A percentile compares a stretch with the other conserved stretches of the same genome.
phyloP scores from a whole-genome alignment of 2,329 filamentous ascomycete species.

The Oidium heveae region DNA sequence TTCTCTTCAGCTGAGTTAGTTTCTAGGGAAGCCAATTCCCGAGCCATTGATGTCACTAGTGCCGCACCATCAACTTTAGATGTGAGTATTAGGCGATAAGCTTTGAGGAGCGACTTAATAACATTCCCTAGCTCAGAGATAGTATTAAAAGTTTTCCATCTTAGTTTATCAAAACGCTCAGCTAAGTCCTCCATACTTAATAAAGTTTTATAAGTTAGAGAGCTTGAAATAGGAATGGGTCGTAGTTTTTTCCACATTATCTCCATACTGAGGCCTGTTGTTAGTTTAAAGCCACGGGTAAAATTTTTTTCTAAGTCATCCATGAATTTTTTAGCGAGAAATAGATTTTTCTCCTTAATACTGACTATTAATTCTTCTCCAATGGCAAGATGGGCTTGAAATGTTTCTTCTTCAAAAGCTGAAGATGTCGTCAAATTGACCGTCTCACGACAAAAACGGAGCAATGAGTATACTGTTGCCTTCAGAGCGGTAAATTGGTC shows the following conservation, averaged over 20 bases:
- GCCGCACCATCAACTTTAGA: constrained; percentile 12
- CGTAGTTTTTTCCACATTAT: constrained; percentile 48
- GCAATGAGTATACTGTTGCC: constrained; percentile 17
- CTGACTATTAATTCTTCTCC: constrained; percentile 8
- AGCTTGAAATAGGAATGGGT: constrained; percentile 29
- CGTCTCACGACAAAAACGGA: constrained; percentile 30
- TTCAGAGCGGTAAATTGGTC: constrained; percentile 14
- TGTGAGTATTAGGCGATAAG: constrained; percentile 28
- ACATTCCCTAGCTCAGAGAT: constrained; percentile 27
- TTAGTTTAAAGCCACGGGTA: constrained; percentile 42
- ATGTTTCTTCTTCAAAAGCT: constrained; percentile 34
- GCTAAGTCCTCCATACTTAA: constrained; percentile 29
- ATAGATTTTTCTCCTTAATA: not conserved
- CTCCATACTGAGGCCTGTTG: constrained; percentile 59
- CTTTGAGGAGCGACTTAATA: constrained; percentile 27
- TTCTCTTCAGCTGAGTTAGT: constrained; percentile 19
- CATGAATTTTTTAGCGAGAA: constrained; percentile 1
- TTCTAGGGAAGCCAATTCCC: constrained; percentile 28
- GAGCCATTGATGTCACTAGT: constrained; percentile 23
- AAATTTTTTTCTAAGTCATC: constrained; percentile 29
- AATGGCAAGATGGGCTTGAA: constrained; percentile 33
- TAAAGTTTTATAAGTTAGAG: constrained; percentile 21
- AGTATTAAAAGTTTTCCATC: constrained; percentile 29
- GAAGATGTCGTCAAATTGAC: constrained; percentile 20
- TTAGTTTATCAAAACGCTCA: constrained; percentile 30